Evolutionary conservation across 2,329 filamentous ascomycete species (phyloP), one percentile per base, ranked within the genome.

Genomic region (Fusarium sulawesiense): DNA sequence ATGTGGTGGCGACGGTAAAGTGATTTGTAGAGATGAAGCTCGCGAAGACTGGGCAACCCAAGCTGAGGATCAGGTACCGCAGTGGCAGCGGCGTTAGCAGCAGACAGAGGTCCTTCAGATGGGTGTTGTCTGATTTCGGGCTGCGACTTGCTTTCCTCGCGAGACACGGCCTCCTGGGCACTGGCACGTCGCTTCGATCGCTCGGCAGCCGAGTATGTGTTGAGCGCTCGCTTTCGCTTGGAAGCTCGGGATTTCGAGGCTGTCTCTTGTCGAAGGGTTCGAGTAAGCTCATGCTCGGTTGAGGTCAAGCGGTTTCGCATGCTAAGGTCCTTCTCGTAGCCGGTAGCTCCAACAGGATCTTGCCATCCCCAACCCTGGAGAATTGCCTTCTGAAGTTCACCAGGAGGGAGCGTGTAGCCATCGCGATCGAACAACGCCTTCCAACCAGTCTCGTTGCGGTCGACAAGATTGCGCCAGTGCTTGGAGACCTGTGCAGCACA

Each of bases 281-380:
- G 81, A 21, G 84, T 81, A 20, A 86, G 79, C 57, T 89, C 86
- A 5, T 82, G 80, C 67, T 89, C 87, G 8, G 84, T 83, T 7
- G 84, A 85, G 7, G 84, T 85, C 55, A 88, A 79, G 53, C 81
- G 84, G 66, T 78, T 85, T 46, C 85, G 83, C 67, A 85, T 80
- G 78, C 92, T 93, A 50, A 98, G 80, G 77, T 99, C 94, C 61
- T 88, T 87, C 79, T 99, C 96, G 58, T 87, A 93, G 25, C 92
- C 93, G 56, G 92, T 88, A 6, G 86, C 80, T 0, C 92, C 92
- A 58, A 89, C 87, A 1, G 94, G 93, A 76, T 95, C 93, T 78
- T 99, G 96, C 94, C 96, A 99, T 16, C 94, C 96, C 96, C 96
- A 99, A 16, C 96, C 96, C 82, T 98, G 93, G 44, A 85, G 84